phyloP scores from a whole-genome alignment of 2,329 filamentous ascomycete species.

The Fusarium tjaetaba region DNA sequence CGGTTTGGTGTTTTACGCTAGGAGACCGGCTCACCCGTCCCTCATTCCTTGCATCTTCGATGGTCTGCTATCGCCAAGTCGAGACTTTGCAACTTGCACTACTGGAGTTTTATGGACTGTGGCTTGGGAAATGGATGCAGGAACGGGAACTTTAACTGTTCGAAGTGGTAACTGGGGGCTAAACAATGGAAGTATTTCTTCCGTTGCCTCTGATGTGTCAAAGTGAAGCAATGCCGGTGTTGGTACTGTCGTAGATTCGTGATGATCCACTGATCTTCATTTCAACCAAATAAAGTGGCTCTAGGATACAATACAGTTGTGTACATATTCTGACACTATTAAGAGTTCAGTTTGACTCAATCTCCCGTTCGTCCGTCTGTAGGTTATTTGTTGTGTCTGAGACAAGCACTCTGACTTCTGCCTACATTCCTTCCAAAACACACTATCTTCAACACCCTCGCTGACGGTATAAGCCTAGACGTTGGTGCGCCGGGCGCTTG shows the following conservation, averaged over 20 bases:
- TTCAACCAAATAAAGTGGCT: not conserved
- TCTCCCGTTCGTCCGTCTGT: not conserved
- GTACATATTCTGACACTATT: not conserved
- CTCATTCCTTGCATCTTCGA: not conserved
- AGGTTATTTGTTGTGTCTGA: too few relatives aligned
- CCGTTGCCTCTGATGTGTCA: not conserved
- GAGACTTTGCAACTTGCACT: not conserved
- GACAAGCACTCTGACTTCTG: not conserved
- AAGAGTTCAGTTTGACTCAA: not conserved
- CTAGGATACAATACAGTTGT: not conserved
- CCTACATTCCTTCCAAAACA: not conserved
- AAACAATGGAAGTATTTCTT: not conserved
- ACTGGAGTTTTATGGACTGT: not conserved
- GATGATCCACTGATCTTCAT: not conserved
- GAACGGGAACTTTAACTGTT: not conserved
- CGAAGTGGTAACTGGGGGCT: not conserved
- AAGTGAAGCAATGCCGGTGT: not conserved
- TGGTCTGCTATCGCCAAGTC: not conserved
- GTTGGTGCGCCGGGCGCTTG: not conserved
- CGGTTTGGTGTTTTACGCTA: not conserved
- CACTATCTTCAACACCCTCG: not conserved
- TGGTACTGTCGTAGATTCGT: not conserved
- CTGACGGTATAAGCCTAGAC: not conserved
- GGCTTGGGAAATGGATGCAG: not conserved
- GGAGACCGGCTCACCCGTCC: not conserved